Conservation (phyloP, 345 rosid species). For the Syzygium grande region DNA sequence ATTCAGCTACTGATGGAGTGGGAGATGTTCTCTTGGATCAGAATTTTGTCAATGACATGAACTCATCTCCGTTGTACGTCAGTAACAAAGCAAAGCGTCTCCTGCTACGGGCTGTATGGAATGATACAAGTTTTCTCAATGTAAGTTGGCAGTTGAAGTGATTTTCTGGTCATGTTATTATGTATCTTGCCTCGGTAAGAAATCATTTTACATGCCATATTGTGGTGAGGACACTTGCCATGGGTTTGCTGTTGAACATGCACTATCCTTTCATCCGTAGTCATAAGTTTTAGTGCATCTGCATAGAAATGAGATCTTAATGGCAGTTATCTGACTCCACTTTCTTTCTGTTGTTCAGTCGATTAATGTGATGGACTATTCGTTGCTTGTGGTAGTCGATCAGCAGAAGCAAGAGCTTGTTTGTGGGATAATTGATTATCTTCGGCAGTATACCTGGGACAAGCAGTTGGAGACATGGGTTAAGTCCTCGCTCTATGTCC, state of each 20-base stretch:
- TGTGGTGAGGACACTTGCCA: not conserved
- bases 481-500: slow-evolving; percentile 79
- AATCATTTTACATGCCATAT: not conserved
- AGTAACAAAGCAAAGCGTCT: slow-evolving; percentile 65
- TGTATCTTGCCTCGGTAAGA: not conserved
- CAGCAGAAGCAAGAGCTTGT: slow-evolving; percentile 57
- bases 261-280: not conserved
- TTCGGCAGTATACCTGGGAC: slow-evolving; percentile 98
- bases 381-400: slow-evolving; percentile 87
- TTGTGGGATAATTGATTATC: slow-evolving; percentile 95
- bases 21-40: slow-evolving; percentile 89
- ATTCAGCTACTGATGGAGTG: slow-evolving; percentile 39
- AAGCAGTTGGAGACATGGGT: slow-evolving; percentile 98
- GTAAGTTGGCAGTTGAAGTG: slow-evolving; percentile 37
- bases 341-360: slow-evolving; percentile 30
- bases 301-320: not conserved
- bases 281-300: not conserved
- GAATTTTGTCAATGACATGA: slow-evolving; percentile 93
- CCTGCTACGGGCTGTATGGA: slow-evolving; percentile 86
- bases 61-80: slow-evolving; percentile 78
- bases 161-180: not conserved
- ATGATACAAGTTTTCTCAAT: slow-evolving; percentile 82
- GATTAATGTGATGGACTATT: slow-evolving; percentile 95
- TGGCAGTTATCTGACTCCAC: not conserved
- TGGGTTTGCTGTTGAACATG: not conserved